Conservation (phyloP, 1,139 yeast species). For the Hemisphaericaspora subhashii region DNA sequence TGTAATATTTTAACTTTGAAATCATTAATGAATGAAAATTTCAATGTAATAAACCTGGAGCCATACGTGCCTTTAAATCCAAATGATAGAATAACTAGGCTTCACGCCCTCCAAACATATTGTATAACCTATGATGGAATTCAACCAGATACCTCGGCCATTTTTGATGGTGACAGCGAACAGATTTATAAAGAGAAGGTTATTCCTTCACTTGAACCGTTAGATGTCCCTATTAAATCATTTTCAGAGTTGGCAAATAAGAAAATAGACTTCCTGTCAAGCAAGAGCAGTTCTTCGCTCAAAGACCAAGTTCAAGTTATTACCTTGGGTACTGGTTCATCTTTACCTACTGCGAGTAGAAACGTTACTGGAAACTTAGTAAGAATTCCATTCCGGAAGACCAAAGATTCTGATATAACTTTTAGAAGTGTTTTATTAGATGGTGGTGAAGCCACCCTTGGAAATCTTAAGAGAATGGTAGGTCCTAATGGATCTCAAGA, state of each 20-base stretch:
- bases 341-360: conserved; percentile 80
- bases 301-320: conserved; percentile 65
- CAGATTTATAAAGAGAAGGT: conserved; percentile 44
- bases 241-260: conserved; percentile 8
- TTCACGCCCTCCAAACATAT: conserved; percentile 35
- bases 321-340: conserved; percentile 92
- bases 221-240: conserved; percentile 1
- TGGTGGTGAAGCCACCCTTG: conserved; percentile 92
- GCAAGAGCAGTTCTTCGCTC: conserved; percentile 19
- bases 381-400: conserved; percentile 54
- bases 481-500: conserved; percentile 30
- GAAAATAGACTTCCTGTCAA: conserved; percentile 14
- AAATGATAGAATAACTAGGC: conserved; percentile 19
- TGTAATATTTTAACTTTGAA: conserved; percentile 56
- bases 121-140: conserved; percentile 27
- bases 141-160: conserved; percentile 20
- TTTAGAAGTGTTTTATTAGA: conserved; percentile 64
- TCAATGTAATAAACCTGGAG: conserved; percentile 47
- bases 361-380: conserved; percentile 81
- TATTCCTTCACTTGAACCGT: conserved; percentile 23
- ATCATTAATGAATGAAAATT: conserved; percentile 50
- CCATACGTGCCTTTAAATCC: conserved; percentile 20
- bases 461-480: conserved; percentile 64
- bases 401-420: conserved; percentile 23
- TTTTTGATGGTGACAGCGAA: conserved; percentile 36